Evolutionary conservation across 345 rosid genomes (phyloP), one percentile per base, ranked within the genome.

Genomic region (Lepidium aucheri): DNA sequence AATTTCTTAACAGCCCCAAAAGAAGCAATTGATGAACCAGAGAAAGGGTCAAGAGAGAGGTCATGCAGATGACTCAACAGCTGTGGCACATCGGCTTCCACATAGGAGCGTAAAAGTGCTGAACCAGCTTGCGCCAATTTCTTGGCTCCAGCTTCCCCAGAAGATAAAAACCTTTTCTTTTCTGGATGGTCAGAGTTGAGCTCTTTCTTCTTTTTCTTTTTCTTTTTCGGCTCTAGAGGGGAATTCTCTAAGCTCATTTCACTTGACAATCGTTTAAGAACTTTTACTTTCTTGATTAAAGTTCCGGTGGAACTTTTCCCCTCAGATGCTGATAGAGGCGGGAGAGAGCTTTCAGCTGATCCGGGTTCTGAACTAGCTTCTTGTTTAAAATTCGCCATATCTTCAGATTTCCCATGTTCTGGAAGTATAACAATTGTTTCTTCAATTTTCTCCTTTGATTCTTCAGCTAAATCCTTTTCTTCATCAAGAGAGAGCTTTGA

Each of bases 181-280:
- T 65, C 82, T 39, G 72, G 81, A 57, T 39, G 80, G 69, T 72
- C 91, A 64, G 82, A 41, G 58, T 61, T 73, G 16, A 59, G 35
- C 65, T 78, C 86, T 70, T 78, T 83, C 80, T 83, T 86, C 82
- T 82, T 93, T 65, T 81, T 90, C 84, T 84, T 91, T 80, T 79
- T 81, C 81, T 81, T 88, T 65, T 71, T 81, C 75, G 71, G 76
- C 54, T 72, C 71, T n/a, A 26, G 56, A 46, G 65, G 16, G 74
- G 83, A 43, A 46, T 74, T 71, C 47, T 76, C 88, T 5, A 77
- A 43, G 61, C 80, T 56, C 69, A 74, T 17, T 49, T 78, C 85
- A 9, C 73, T 81, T 12, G 74, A 44, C 24, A 79, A 78, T 50
- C 78, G 87, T 81, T 87, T 87, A 40, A 45, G 36, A 53, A 43